Conservation (phyloP, 257 asterid genomes). For the Henckelia pumila region DNA sequence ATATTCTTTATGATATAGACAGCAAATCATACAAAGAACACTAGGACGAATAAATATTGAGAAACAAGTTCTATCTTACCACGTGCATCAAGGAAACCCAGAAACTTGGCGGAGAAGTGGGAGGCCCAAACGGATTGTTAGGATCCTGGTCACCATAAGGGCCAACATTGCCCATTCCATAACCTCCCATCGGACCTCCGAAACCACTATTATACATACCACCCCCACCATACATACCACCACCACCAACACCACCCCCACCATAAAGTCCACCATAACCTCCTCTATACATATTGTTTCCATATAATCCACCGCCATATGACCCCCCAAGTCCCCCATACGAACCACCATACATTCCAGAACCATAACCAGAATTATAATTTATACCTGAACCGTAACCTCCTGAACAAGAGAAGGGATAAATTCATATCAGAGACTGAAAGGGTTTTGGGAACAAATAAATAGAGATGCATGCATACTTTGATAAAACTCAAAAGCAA, state of each 20-base stretch:
- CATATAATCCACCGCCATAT: constrained; percentile 79
- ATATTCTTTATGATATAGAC: constrained; percentile 13
- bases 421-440: constrained; percentile 24
- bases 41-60: not conserved
- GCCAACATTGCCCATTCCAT: constrained; percentile 79
- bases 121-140: constrained; percentile 87
- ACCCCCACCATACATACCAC: constrained; percentile 83
- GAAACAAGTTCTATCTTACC: constrained; percentile 44
- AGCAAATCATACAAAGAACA: not conserved
- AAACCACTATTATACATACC: constrained; percentile 71
- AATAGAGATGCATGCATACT: not conserved
- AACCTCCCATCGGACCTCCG: constrained; percentile 71
- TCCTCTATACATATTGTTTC: constrained; percentile 82
- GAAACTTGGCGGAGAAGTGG: constrained; percentile 81
- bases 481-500: not conserved
- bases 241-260: too few species aligned
- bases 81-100: constrained; percentile 93
- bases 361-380: constrained; percentile 67
- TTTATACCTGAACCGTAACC: constrained; percentile 65
- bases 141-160: constrained; percentile 89
- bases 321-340: constrained; percentile 66
- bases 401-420: constrained; percentile 42
- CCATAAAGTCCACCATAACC: constrained; percentile 80
- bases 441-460: constrained; percentile 11
- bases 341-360: constrained; percentile 51